Base-by-base conservation (phyloP, 345 rosid genomes). In the Anastatica hierochuntica region DNA sequence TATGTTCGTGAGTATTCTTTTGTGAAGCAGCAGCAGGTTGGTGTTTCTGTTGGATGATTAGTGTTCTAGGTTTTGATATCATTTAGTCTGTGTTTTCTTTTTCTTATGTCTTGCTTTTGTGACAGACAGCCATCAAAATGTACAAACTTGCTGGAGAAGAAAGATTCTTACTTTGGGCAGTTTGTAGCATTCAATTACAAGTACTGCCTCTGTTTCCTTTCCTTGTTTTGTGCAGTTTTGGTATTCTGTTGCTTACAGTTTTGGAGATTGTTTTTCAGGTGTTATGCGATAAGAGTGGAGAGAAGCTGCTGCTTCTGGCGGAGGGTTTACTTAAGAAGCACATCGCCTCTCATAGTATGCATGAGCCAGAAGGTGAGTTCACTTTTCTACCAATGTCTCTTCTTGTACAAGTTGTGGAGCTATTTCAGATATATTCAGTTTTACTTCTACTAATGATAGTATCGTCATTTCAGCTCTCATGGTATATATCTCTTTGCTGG, bases 131-230 rank as follows among this genome's bases (percentile, higher is more conserved):
- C 57, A 88, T 92, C 56, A 92, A 83, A 77, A 85, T 92, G 98
- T 88, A 92, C 68, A 92, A 92, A 64, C 78, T 78, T 53, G 82
- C 73, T 34, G 95, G 95, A 44, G 97, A 92, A 76, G 98, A 88
- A 68, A 78, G 95, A 69, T 88, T 79, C 63, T 70, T 88, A 77
- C 97, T 92, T 21, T 88, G 98, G 98, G 95, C 98, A 43, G 95
- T 92, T 68, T 88, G 97, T 76, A 92, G 97, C 85, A 83, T 88
- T 74, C 98, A 92, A 26, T 79, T 92, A 62, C 98, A 92, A 83
- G 98, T 92, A 75, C 34, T 8, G 30, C 49, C 44, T 45, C 49
- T 18, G 27, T 38, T 10, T 52, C 13, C 24, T 18, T n/a, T 49
- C 27, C 18, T 37, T 6, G 8, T 26, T 15, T 21, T 21, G 14